Evolutionary conservation across 441 rosid genomes (phyloP).

Genomic region (Breynia disticha): DNA sequence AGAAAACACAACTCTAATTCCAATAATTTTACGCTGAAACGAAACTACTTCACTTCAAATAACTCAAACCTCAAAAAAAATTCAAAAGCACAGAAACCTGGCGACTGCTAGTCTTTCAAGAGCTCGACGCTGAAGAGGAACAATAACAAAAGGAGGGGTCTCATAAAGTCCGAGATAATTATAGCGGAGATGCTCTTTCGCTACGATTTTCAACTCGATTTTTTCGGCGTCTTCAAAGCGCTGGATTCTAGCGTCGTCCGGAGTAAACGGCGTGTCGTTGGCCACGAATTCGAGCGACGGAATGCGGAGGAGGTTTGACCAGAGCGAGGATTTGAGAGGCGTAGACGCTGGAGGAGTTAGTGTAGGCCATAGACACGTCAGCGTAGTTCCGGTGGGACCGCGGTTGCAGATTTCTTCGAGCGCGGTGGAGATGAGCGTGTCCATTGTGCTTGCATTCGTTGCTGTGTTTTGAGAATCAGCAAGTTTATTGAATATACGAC

Average conservation of each 20-base stretch:
- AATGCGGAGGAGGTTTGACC: conserved; percentile 47
- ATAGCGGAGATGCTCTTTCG: conserved; percentile 59
- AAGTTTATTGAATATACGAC: too few species aligned
- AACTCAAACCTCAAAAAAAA: too few species aligned
- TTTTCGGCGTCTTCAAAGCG: conserved; percentile 49
- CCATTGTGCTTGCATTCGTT: conserved; percentile 35
- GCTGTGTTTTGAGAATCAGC: too few species aligned
- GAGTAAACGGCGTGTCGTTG: conserved; percentile 18
- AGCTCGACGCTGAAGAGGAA: conserved; percentile 42
- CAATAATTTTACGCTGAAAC: too few species aligned
- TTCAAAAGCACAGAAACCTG: conserved; percentile 21
- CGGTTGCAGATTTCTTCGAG: conserved; percentile 70
- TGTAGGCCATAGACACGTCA: conserved; percentile 39
- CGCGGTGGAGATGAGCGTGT: conserved; percentile 51
- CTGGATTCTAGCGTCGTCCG: conserved; percentile 42
- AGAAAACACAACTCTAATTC: too few species aligned
- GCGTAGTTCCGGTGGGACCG: conserved; percentile 44
- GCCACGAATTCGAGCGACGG: conserved; percentile 54
- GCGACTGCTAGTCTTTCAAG: conserved; percentile 74
- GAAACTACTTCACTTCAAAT: not conserved
- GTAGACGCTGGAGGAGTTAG: conserved; percentile 26
- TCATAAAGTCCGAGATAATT: conserved; percentile 78
- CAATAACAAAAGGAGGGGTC: conserved; percentile 30
- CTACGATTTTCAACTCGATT: conserved; percentile 45
- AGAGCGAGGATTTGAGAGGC: conserved; percentile 39